Base-by-base conservation (phyloP, 495 filamentous ascomycete genomes). In the Podospora pseudocomata region DNA sequence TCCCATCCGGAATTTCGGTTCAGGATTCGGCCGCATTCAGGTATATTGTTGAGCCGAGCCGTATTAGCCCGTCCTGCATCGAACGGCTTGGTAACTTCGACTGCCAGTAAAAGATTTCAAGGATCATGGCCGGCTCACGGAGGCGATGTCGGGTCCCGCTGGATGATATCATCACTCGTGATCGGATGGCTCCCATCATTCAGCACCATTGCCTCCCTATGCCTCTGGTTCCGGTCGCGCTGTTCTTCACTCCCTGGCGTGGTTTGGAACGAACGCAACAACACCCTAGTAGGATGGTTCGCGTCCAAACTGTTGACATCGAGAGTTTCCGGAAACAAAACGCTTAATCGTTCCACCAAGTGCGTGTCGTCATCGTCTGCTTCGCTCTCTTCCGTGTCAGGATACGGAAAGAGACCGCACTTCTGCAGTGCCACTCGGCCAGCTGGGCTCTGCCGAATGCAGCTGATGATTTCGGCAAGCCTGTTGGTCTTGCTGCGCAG, bases 131-230 rank as follows among this genome's bases (percentile, higher is more conserved):
- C 15, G 39, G 39, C 9, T 49, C 39, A 49, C 9, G 39, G 0
- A 11, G 39, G 39, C 39, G 39, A 49, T 16, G 7, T 75, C 26
- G 74, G 74, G 16, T 80, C 76, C 53, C 80, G 72, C 67, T 86
- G 83, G 44, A 86, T 85, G 18, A 90, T 88, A 70, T 89, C 87
- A 55, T 81, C 79, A 56, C 85, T 81, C 16, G 79, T 83, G n/a
- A 89, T 69, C 1, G 84, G 83, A 28, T 81, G 79, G 39, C 79
- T 84, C 2, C 88, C 87, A 63, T 89, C 88, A 69, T 87, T 87
- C 64, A 90, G 65, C 13, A 90, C 87, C 82, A 90, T 87, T 9
- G 87, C 88, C 73, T 90, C 86, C 66, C 87, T 78, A 61, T 88
- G 79, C 23, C 84, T 80, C 66, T 87, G 78, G 63, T 87, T 78